Evolutionary conservation across 106 monocot species (phyloP).

Genomic region (Allium sativum): DNA sequence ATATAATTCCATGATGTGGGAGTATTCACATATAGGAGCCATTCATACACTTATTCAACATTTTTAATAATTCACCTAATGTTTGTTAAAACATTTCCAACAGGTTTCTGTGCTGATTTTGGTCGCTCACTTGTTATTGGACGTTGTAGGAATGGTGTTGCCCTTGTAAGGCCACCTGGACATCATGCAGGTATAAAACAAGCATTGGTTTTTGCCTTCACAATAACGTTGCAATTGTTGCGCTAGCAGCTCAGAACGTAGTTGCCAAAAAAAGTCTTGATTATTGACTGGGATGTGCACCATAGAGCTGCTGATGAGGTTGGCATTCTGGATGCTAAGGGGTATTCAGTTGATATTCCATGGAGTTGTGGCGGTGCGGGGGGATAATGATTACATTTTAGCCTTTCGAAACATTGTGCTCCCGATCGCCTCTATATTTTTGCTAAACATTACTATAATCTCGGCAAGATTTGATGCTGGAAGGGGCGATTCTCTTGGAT

Average conservation of each 20-base stretch:
- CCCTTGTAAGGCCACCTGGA: conserved; percentile 98
- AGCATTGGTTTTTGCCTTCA: conserved; percentile 98
- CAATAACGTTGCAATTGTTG: conserved; percentile 94
- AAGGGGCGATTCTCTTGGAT: conserved; percentile 86
- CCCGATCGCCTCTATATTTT: conserved; percentile 78
- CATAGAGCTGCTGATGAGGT: too few relatives aligned
- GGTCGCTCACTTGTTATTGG: conserved; percentile 65
- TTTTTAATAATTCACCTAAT: too few relatives aligned
- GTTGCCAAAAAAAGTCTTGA: conserved; percentile 90
- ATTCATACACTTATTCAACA: too few relatives aligned
- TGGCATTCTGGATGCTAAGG: conserved; percentile 60
- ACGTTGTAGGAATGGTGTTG: conserved; percentile 71
- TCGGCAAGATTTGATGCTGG: conserved; percentile 99
- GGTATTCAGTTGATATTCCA: conserved; percentile 90
- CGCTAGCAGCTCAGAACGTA: conserved; percentile 73
- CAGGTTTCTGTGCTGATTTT: conserved; percentile 94
- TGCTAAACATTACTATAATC: conserved; percentile 81
- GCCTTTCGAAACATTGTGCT: conserved; percentile 85
- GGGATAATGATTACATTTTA: conserved; percentile 93
- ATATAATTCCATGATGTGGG: too few relatives aligned
- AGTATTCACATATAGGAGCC: too few relatives aligned
- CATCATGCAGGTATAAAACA: conserved; percentile 93
- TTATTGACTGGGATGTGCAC: conserved; percentile 99
- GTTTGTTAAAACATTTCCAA: too few relatives aligned
- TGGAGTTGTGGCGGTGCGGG: conserved; percentile 89